A percentile compares a stretch with the other conserved stretches of the same genome.
Evolutionary conservation across 208 protist species (phyloP).

Genomic region (Trypanosomatidae sp.): DNA sequence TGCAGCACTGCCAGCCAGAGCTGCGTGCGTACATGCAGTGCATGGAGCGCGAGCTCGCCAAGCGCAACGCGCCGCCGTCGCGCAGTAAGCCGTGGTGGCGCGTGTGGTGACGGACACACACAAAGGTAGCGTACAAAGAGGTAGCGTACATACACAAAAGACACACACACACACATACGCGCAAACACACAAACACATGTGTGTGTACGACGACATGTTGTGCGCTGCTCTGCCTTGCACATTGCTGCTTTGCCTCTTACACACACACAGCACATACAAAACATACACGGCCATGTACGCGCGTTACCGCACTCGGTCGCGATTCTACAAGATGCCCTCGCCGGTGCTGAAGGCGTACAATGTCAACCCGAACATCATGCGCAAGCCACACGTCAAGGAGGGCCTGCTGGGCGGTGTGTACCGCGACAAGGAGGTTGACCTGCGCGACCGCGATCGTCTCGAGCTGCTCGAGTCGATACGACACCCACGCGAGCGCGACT

Average conservation of each 20-base stretch:
- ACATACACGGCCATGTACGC: constrained; percentile 48
- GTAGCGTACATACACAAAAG: background rate
- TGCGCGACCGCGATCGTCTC: constrained; percentile 61
- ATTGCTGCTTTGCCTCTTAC: background rate
- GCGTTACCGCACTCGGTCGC: constrained; percentile 64
- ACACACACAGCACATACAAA: background rate
- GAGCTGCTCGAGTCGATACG: constrained; percentile 74
- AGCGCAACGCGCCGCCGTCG: constrained; percentile 15
- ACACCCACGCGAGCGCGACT: constrained; percentile 76
- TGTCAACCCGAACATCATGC: constrained; percentile 47
- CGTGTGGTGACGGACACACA: constrained; percentile 15
- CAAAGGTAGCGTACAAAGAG: background rate
- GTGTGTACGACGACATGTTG: too few relatives aligned
- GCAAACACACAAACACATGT: background rate
- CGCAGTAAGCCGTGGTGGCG: constrained; percentile 28
- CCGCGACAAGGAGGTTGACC: constrained; percentile 57
- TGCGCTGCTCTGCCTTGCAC: too few relatives aligned
- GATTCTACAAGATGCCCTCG: constrained; percentile 63
- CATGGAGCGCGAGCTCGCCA: constrained; percentile 41
- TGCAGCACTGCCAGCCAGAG: constrained; percentile 48
- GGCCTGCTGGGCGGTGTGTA: constrained; percentile 57
- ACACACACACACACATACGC: background rate
- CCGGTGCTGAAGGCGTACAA: constrained; percentile 46
- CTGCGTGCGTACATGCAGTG: constrained; percentile 54
- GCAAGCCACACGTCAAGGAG: constrained; percentile 45